Percentiles rank a stretch among this genome's conserved stretches.
Conservation (phyloP, 495 filamentous ascomycete genomes). For the Podospora anserina region DNA sequence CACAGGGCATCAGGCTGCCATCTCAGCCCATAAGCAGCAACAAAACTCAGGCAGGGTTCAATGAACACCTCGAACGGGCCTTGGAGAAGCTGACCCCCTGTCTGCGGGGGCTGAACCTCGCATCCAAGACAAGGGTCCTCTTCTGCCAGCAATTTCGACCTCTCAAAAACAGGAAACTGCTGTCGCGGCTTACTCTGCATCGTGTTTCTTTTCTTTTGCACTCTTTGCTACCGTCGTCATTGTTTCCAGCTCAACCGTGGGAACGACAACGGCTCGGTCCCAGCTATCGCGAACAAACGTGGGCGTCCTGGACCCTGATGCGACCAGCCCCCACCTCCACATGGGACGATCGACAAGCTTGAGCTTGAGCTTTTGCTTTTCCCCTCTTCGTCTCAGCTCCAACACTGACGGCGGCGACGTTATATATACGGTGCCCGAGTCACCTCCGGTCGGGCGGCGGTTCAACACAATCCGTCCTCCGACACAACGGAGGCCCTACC, state of each 20-base stretch:
- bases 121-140: not conserved
- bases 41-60: not conserved
- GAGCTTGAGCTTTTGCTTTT: not conserved
- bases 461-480: not conserved
- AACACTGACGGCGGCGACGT: not conserved
- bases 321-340: not conserved
- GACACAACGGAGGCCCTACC: not conserved
- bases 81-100: not conserved
- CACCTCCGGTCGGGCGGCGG: not conserved
- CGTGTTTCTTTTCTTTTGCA: not conserved
- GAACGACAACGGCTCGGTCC: not conserved
- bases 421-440: not conserved
- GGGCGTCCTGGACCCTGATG: not conserved
- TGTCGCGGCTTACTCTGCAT: conserved; percentile 2
- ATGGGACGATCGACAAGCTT: not conserved
- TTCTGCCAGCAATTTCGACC: conserved; percentile 8
- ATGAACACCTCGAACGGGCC: too few species aligned
- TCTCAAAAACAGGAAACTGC: not conserved
- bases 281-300: not conserved
- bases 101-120: conserved; percentile 4
- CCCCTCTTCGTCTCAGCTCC: not conserved
- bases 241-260: not conserved
- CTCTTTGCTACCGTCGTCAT: not conserved
- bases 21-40: conserved; percentile 6
- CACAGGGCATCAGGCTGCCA: not conserved